Base-by-base conservation (phyloP, 176 grass and related monocot species). In the Eragrostis curvula region DNA sequence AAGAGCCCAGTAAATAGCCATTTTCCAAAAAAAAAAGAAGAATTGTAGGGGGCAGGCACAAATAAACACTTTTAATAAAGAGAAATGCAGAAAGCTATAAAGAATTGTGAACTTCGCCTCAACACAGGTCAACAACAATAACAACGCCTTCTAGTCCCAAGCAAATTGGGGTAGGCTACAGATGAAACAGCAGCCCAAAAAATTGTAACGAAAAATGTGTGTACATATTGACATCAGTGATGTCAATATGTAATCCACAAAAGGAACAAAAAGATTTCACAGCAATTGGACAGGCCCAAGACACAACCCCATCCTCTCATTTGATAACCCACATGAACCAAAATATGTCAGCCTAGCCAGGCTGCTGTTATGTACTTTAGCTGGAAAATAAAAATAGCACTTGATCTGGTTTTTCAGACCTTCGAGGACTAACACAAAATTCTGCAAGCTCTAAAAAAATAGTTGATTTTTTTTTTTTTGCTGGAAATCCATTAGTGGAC, bases 1-100 rank as follows among this genome's bases (percentile, higher is more conserved):
- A 80, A 81, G 83, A 83, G 5, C 36, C 5, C 41, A 57, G 66
- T 28, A 69, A 80, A 59, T 58, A 80, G 39, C 42, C 36, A 53
- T n/a, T 74, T 77, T 20, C n/a, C 23, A 74, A 74, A 75, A 44
- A 43, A 80, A 5, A 20, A n/a, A n/a, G n/a, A n/a, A n/a, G n/a
- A n/a, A n/a, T n/a, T n/a, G n/a, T 60, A 25, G 32, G 51, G 9
- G 16, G 67, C 27, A 55, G 29, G 25, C 27, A 79, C 28, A 68
- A 42, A 70, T 42, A 66, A 46, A 39, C 0, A 44, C 49, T 12
- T 25, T 24, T 77, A 8, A 30, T 60, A 15, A 46, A 40, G 29
- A 75, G 15, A 71, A 55, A 45, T 62, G 3, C 52, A 62, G 50
- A 14, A 18, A 71, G 72, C 18, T 53, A 56, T 12, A 86, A 85